Evolutionary conservation across 768 basidiomycete genomes (phyloP).

Genomic region (Crepidotus variabilis): DNA sequence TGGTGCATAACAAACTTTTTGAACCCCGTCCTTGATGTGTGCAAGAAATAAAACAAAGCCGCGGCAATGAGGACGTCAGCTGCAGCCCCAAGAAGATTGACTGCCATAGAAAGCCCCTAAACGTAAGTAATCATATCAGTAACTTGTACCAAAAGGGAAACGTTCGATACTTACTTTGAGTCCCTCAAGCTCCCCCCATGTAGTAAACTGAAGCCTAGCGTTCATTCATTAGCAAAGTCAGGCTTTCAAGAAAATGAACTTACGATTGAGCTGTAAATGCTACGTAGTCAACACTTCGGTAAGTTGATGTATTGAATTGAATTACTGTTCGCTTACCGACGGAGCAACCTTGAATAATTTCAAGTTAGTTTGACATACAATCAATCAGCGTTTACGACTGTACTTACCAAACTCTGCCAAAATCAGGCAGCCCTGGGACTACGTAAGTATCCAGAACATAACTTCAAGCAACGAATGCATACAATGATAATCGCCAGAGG

Average conservation of each 20-base stretch:
- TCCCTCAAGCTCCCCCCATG: slow-evolving; percentile 37
- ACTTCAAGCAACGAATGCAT: slow-evolving; percentile 12
- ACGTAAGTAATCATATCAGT: slow-evolving; percentile 5
- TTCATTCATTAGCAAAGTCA: not conserved
- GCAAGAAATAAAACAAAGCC: slow-evolving; percentile 45
- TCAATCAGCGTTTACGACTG: not conserved
- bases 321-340: slow-evolving; percentile 29
- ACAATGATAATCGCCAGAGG: slow-evolving; percentile 41
- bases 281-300: slow-evolving; percentile 13
- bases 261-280: slow-evolving; percentile 48
- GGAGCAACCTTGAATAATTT: slow-evolving; percentile 29
- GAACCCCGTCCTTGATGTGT: slow-evolving; percentile 50
- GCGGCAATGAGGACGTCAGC: slow-evolving; percentile 48
- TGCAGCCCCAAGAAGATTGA: slow-evolving; percentile 48
- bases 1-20: slow-evolving; percentile 31
- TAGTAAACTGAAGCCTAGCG: slow-evolving; percentile 36
- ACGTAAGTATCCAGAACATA: not conserved
- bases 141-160: not conserved
- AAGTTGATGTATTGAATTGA: slow-evolving; percentile 3
- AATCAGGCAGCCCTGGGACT: slow-evolving; percentile 35
- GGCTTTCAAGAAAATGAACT: slow-evolving; percentile 12
- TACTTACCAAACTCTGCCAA: slow-evolving; percentile 47
- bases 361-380: slow-evolving; percentile 1
- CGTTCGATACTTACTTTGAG: slow-evolving; percentile 35
- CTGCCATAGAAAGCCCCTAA: slow-evolving; percentile 53